Percentiles rank a stretch among this genome's conserved stretches.
Conservation (phyloP, 2,329 filamentous ascomycete genomes). For the Calonectria leucothoes region DNA sequence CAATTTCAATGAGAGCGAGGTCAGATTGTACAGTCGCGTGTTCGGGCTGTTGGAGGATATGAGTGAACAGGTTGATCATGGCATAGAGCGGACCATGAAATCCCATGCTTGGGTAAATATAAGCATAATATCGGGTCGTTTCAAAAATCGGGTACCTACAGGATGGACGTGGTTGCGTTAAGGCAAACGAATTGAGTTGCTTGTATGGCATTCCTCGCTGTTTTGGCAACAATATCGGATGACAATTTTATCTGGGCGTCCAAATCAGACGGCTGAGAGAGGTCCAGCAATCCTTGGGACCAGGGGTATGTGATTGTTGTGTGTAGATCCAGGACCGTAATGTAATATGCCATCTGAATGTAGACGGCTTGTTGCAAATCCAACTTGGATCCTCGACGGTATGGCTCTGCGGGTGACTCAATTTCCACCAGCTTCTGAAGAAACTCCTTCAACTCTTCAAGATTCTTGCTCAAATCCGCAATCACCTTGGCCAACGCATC, state of each 20-base stretch:
- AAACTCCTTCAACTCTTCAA: neutral
- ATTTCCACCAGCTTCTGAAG: neutral
- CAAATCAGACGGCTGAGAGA: neutral
- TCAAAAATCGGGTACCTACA: neutral
- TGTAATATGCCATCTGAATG: neutral
- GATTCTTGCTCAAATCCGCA: neutral
- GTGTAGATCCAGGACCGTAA: neutral
- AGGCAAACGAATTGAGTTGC: neutral
- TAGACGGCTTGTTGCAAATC: neutral
- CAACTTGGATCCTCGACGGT: neutral
- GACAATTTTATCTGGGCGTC: neutral
- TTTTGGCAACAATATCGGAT: neutral
- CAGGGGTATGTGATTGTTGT: neutral
- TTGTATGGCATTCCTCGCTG: neutral
- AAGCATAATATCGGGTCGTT: neutral
- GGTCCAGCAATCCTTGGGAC: neutral
- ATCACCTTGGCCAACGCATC: neutral
- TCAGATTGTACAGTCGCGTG: neutral
- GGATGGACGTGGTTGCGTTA: neutral
- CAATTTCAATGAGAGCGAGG: neutral
- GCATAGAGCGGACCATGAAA: neutral
- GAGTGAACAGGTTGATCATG: neutral
- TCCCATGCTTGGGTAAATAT: neutral
- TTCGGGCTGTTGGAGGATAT: neutral
- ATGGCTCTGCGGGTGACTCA: neutral